Evolutionary conservation across 2,329 filamentous ascomycete genomes (phyloP).

Genomic region (Penicillium hesseltinei): DNA sequence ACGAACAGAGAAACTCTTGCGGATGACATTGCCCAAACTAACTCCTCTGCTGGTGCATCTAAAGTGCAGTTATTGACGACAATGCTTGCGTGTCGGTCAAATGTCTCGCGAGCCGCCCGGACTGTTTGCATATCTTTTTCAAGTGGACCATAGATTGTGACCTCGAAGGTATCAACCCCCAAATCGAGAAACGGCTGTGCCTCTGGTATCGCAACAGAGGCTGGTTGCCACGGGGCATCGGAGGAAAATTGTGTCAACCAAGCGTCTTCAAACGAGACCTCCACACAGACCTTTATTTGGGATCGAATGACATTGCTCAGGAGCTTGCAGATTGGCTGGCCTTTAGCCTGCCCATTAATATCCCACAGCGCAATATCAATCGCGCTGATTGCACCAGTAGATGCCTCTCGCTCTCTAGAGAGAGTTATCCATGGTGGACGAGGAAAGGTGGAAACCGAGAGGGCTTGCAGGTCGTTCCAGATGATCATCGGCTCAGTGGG

Average conservation of each 20-base stretch:
- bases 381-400: not conserved
- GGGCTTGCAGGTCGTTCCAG: not conserved
- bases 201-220: not conserved
- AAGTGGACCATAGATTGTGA: fast-evolving
- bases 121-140: not conserved
- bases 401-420: not conserved
- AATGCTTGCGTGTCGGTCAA: not conserved
- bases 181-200: not conserved
- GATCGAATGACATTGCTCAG: not conserved
- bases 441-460: not conserved
- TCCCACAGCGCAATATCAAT: not conserved
- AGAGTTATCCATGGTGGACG: fast-evolving
- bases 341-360: not conserved
- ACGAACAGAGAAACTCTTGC: not conserved
- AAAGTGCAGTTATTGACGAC: not conserved
- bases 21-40: not conserved
- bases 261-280: fast-evolving
- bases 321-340: not conserved
- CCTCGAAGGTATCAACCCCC: not conserved
- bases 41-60: not conserved
- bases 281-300: not conserved
- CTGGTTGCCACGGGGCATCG: not conserved
- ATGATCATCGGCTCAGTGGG: not conserved
- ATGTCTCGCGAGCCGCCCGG: no score
- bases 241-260: not conserved